A percentile compares a stretch with the other conserved stretches of the same genome.
Conservation (phyloP, 2,329 filamentous ascomycete genomes). For the Monosporascus sp. region DNA sequence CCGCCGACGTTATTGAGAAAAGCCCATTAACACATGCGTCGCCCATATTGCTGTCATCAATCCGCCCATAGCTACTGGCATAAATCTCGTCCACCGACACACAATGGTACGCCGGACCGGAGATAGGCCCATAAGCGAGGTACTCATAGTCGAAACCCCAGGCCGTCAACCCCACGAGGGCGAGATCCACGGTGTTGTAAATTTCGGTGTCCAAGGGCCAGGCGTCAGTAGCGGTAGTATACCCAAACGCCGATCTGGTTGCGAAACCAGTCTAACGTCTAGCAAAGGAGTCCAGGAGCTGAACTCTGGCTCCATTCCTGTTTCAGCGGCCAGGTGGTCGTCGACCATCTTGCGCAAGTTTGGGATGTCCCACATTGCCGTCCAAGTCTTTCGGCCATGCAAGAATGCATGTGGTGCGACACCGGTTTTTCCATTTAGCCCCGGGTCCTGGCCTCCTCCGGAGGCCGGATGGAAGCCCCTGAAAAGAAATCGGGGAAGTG, state of each 20-base stretch:
- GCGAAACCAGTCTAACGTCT: not conserved
- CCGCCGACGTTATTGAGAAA: no score
- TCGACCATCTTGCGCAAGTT: not conserved
- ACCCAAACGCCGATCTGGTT: not conserved
- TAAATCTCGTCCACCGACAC: not conserved
- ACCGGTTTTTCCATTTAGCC: slow-evolving; percentile 2
- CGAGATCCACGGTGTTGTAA: slow-evolving; percentile 2
- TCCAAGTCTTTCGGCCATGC: slow-evolving; percentile 1
- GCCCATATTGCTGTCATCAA: no score
- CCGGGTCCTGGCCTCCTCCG: slow-evolving; percentile 3
- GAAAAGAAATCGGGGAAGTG: slow-evolving; percentile 8
- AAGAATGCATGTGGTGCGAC: slow-evolving; percentile 7
- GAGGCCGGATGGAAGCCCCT: slow-evolving; percentile 2
- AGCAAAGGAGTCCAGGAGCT: slow-evolving; percentile 7
- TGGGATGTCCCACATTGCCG: slow-evolving; percentile 3
- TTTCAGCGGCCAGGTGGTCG: not conserved
- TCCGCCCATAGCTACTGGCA: no score
- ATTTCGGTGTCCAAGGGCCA: slow-evolving; percentile 1
- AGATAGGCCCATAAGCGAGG: slow-evolving; percentile 5
- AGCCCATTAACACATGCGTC: no score
- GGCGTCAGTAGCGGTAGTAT: slow-evolving; percentile 4
- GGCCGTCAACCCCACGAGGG: not conserved
- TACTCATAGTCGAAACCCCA: slow-evolving; percentile 1
- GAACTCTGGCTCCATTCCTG: not conserved
- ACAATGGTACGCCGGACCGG: slow-evolving; percentile 4